Percentiles rank a stretch among this genome's conserved stretches.
Conservation (phyloP, 2,329 filamentous ascomycete genomes). For the Xylaria sp. region DNA sequence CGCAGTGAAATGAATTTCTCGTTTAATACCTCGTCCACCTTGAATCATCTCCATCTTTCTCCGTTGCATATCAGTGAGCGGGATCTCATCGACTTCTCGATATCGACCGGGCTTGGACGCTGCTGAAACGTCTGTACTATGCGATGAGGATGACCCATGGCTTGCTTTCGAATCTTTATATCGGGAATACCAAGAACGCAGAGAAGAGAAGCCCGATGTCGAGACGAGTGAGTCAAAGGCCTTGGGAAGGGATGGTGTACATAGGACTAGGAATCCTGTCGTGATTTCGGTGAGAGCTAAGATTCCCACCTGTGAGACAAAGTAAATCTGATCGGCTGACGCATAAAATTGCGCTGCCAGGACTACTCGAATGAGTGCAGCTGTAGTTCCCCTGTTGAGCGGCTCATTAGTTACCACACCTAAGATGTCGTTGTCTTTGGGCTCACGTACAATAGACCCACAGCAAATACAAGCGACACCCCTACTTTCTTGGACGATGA, state of each 20-base stretch:
- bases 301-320: not conserved
- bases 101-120: not conserved
- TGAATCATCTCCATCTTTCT: not conserved
- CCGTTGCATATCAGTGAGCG: not conserved
- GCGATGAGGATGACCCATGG: not conserved
- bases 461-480: not conserved
- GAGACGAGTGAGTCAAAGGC: slow-evolving; percentile 8
- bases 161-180: not conserved
- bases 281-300: not conserved
- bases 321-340: not conserved
- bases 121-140: not conserved
- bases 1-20: not conserved
- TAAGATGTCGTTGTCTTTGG: not conserved
- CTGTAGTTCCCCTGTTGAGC: not conserved
- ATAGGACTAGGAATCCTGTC: not conserved
- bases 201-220: not conserved
- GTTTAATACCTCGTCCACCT: not conserved
- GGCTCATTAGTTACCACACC: not conserved
- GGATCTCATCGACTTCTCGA: not conserved
- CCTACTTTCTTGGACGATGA: not conserved
- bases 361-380: not conserved
- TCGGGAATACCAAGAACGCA: not conserved
- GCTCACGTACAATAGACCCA: not conserved
- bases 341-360: not conserved
- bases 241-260: not conserved